These are phyloP conservation scores for Termitomyces sp. DNA, from an alignment of 768 basidiomycete species.

Conservation along the genomic window DNA sequence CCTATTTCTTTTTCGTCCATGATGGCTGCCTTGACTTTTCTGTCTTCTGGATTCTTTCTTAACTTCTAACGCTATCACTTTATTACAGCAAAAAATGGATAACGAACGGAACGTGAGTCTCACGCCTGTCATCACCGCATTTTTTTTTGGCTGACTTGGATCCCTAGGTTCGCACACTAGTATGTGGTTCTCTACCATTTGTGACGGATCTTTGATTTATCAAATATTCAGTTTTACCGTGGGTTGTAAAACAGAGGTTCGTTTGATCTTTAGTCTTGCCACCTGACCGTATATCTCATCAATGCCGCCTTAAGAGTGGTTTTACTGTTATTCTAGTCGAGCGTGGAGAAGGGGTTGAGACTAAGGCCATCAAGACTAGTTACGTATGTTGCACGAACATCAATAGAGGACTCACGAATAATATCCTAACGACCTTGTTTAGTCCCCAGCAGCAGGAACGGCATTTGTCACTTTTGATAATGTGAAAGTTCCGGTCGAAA, in stretches of 20 bases:
- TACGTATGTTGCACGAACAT: conserved; percentile 23
- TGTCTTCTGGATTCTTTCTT: neutral
- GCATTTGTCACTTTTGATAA: conserved; percentile 74
- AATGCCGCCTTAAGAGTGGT: conserved; percentile 36
- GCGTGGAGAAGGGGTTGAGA: conserved; percentile 76
- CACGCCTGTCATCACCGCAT: neutral
- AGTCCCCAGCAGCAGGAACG: conserved; percentile 79
- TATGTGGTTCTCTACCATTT: conserved; percentile 18
- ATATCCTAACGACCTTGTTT: neutral
- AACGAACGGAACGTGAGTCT: conserved; percentile 60
- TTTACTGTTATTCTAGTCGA: conserved; percentile 87
- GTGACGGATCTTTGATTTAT: neutral
- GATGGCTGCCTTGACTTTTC: neutral
- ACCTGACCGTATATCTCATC: neutral
- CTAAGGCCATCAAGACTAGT: conserved; percentile 78
- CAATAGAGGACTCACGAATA: neutral
- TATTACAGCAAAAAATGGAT: conserved; percentile 73
- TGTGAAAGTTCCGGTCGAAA: conserved; percentile 78
- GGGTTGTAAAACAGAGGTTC: conserved; percentile 54
- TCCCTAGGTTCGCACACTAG: conserved; percentile 37
- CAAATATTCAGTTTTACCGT: conserved; percentile 49
- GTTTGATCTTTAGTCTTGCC: neutral
- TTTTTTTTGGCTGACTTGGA: conserved; percentile 2
- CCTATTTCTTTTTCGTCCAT: neutral
- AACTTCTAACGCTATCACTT: conserved; percentile 4